Percentiles rank a stretch among this genome's conserved stretches.
Evolutionary conservation across 2,329 filamentous ascomycete genomes (phyloP).

Genomic region (Gliomastix tumulicola): DNA sequence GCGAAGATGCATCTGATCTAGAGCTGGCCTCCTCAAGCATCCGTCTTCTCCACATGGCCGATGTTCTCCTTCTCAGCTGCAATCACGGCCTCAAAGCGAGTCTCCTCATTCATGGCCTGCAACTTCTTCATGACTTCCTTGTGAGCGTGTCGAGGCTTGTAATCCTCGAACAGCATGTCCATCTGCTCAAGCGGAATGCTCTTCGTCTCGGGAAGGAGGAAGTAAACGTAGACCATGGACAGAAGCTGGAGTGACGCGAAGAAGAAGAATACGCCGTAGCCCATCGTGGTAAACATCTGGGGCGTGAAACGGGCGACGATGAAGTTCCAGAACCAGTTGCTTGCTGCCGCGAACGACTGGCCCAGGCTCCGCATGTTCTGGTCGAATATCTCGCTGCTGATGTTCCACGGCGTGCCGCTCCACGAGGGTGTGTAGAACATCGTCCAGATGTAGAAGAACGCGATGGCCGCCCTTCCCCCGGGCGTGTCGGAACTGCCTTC

Average conservation of each 20-base stretch:
- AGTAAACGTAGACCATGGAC: conserved; percentile 40
- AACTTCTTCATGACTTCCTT: not conserved
- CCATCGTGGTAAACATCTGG: conserved; percentile 37
- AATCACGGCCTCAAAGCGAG: not conserved
- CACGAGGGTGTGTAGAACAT: conserved; percentile 65
- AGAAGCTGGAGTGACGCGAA: conserved; percentile 42
- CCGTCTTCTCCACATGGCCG: not conserved
- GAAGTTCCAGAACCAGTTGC: conserved; percentile 52
- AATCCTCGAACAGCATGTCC: conserved; percentile 35
- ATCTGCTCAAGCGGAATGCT: conserved; percentile 43
- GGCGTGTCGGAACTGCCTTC: conserved; percentile 25
- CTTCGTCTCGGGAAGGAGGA: conserved; percentile 46
- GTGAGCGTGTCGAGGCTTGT: not conserved
- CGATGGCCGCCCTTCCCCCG: conserved; percentile 49
- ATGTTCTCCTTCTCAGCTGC: not conserved
- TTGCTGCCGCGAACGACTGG: conserved; percentile 50
- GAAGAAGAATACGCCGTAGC: conserved; percentile 48
- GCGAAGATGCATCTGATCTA: too few species aligned
- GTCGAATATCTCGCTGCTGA: conserved; percentile 71
- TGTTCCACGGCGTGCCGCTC: conserved; percentile 71
- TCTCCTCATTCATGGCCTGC: not conserved
- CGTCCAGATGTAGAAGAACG: conserved; percentile 66
- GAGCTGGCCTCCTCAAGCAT: too few species aligned
- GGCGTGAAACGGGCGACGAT: conserved; percentile 46
- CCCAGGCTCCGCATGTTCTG: conserved; percentile 51